These are phyloP conservation scores for Huntiella abstrusa DNA, from an alignment of 2,329 filamentous ascomycete species.

Conservation along the genomic window DNA sequence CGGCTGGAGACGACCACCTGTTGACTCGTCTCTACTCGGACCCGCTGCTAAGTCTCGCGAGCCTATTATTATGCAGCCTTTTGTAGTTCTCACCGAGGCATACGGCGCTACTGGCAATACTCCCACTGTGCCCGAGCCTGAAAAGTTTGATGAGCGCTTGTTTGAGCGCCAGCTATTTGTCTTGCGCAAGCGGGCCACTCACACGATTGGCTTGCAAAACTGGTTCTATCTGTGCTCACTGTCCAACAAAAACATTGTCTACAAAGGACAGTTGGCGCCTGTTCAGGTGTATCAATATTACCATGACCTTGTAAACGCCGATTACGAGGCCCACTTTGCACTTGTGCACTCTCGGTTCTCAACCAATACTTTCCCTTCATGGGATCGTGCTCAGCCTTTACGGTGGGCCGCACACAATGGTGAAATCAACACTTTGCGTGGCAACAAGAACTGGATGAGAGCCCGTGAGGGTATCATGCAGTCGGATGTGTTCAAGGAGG, in stretches of 20 bases:
- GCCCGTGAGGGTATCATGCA: slow-evolving; percentile 89
- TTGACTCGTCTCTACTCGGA: slow-evolving; percentile 81
- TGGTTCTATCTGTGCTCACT: slow-evolving; percentile 98
- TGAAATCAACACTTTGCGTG: slow-evolving; percentile 92
- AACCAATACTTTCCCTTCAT: slow-evolving; percentile 95
- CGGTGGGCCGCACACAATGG: slow-evolving; percentile 97
- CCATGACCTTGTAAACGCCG: slow-evolving; percentile 87
- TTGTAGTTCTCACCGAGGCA: slow-evolving; percentile 69
- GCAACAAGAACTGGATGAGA: slow-evolving; percentile 99
- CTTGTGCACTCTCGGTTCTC: slow-evolving; percentile 94
- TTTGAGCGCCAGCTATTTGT: slow-evolving; percentile 93
- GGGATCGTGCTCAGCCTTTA: slow-evolving; percentile 91
- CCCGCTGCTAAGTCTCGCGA: slow-evolving; percentile 86
- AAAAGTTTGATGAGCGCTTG: slow-evolving; percentile 60
- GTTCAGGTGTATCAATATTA: slow-evolving; percentile 97
- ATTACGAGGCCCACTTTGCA: slow-evolving; percentile 94
- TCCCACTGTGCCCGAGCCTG: slow-evolving; percentile 54
- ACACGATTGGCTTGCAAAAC: slow-evolving; percentile 87
- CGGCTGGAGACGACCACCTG: slow-evolving; percentile 89
- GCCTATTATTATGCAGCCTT: slow-evolving; percentile 87
- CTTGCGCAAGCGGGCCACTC: slow-evolving; percentile 82
- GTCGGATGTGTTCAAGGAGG: slow-evolving; percentile 79
- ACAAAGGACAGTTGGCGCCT: slow-evolving; percentile 90
- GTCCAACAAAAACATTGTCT: slow-evolving; percentile 96
- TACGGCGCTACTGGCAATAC: slow-evolving; percentile 60